Percentiles rank a stretch among this genome's conserved stretches.
These are phyloP conservation scores for Parachaetomium inaequale DNA, from an alignment of 495 filamentous ascomycete genomes.

Conservation along the genomic window DNA sequence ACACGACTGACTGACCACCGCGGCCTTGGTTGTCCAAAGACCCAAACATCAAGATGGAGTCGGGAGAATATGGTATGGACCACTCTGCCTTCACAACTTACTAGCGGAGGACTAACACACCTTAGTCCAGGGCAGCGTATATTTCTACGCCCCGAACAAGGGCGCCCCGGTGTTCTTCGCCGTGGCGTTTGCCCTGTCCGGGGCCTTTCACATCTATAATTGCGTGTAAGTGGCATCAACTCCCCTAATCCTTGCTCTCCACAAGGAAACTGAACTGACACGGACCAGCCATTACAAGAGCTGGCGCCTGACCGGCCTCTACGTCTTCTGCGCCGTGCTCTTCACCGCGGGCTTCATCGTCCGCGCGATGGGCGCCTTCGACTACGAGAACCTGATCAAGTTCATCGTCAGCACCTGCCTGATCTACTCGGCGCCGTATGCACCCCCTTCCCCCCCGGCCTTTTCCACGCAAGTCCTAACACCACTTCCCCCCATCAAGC, in stretches of 20 bases:
- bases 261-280: conserved; percentile 9
- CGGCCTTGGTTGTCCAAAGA: neutral
- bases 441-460: neutral
- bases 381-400: conserved; percentile 53
- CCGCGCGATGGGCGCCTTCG: conserved; percentile 54
- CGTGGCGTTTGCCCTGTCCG: conserved; percentile 59
- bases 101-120: neutral
- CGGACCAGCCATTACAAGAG: conserved; percentile 48
- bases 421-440: conserved; percentile 63
- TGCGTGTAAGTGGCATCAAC: conserved; percentile 48
- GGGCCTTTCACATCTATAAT: conserved; percentile 58
- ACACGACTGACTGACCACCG: neutral
- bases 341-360: conserved; percentile 58
- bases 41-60: conserved; percentile 30
- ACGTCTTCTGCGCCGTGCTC: conserved; percentile 37
- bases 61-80: conserved; percentile 36
- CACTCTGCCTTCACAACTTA: neutral
- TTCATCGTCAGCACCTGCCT: conserved; percentile 60
- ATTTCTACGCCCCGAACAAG: conserved; percentile 73
- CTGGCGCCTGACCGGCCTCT: conserved; percentile 40
- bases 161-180: conserved; percentile 66
- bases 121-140: conserved; percentile 52
- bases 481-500: conserved; percentile 31
- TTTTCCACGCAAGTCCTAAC: neutral
- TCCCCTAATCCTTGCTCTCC: neutral